Conservation (phyloP, 1,139 yeast genomes). For the Candida freyschussii region DNA sequence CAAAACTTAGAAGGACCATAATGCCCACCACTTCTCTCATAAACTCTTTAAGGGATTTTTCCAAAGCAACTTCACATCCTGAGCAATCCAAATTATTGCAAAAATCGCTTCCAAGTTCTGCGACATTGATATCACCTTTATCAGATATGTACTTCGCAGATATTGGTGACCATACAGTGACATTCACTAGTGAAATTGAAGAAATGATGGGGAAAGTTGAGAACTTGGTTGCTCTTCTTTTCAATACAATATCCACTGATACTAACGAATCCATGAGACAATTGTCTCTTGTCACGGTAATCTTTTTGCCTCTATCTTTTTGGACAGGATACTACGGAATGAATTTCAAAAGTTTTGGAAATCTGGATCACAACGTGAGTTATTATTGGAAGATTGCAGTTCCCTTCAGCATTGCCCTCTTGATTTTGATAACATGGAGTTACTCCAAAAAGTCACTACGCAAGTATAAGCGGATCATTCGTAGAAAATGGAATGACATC, state of each 20-base stretch:
- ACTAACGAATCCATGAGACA: slow-evolving; percentile 48
- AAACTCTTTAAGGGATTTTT: slow-evolving; percentile 38
- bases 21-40: slow-evolving; percentile 42
- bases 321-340: slow-evolving; percentile 57
- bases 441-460: slow-evolving; percentile 12
- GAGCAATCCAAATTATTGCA: slow-evolving; percentile 1
- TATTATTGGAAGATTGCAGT: slow-evolving; percentile 49
- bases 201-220: slow-evolving; percentile 46
- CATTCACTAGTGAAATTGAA: slow-evolving; percentile 46
- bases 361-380: slow-evolving; percentile 37
- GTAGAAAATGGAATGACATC: slow-evolving; percentile 8
- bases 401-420: slow-evolving; percentile 41
- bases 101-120: neutral
- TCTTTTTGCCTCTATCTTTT: slow-evolving; percentile 49
- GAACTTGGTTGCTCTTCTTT: slow-evolving; percentile 43
- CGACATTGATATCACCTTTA: slow-evolving; percentile 15
- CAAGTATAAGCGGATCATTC: slow-evolving; percentile 10
- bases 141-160: slow-evolving; percentile 42
- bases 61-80: slow-evolving; percentile 16
- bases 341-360: slow-evolving; percentile 48
- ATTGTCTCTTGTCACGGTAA: slow-evolving; percentile 46
- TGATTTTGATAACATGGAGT: slow-evolving; percentile 30
- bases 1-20: slow-evolving; percentile 39
- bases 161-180: slow-evolving; percentile 47
- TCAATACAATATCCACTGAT: slow-evolving; percentile 48